Base-by-base conservation (phyloP, 306 rosid genomes). In the Parietaria judaica region DNA sequence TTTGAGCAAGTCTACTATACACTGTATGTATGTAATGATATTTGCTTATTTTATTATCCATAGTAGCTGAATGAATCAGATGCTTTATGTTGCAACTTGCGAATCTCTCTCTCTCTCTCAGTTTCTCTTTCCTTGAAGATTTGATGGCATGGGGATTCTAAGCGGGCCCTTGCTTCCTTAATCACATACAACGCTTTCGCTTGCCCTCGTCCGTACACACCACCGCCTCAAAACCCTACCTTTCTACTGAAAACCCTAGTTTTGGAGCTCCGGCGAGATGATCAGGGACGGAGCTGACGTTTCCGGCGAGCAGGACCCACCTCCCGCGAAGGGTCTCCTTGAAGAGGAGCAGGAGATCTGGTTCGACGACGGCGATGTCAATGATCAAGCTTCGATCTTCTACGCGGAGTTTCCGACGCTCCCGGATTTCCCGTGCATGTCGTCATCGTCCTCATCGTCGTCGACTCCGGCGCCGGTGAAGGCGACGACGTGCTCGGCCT, bases 381-480 rank as follows among this genome's bases (percentile, higher is more conserved):
- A 73, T 34, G 84, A 49, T n/a, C 14, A 67, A 8, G 56, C 76
- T 39, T 77, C 91, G 3, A 72, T 88, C 66, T 91, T 91, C 74
- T 91, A 86, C 74, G 67, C 66, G 0, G 95, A 86, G 38, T 92
- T 92, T 66, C 99, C 95, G 50, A 58, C 95, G 41, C 74, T 88
- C 6, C 90, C 94, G 14, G 90, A 82, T 71, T 92, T 88, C 43
- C 78, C 99, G 41, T 88, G 99, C 96, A 82, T 92, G 99, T 92
- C 96, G 0, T 88, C 99, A 1, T 84, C 99, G 3, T 88, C 96
- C 0, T 82, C 96, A 0, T 76, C 89, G 1, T 78, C 92, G 1
- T 82, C 94, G 0, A 76, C 82, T 9, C 84, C 78, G 0, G 73
- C 66, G 0, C 82, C 89, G 10, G 66, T 79, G 2, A 86, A 79